Evolutionary conservation across 371 early-diverging fungal genomes (phyloP), one percentile per base, ranked within the genome.

Genomic region (Mucor irregularis): DNA sequence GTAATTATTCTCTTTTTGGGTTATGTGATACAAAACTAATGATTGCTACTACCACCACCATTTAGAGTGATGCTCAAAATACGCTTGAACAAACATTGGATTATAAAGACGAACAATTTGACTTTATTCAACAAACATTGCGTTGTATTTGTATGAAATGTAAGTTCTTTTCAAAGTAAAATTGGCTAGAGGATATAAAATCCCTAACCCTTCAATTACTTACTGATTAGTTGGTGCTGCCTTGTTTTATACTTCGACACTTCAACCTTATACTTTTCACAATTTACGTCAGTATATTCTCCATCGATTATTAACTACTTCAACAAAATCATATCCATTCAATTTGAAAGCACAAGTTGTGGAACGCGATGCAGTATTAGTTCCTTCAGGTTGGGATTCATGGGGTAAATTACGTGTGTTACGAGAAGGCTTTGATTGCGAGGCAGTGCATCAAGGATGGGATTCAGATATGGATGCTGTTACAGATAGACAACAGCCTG

Each of bases 371-470:
- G 76, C 82, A 8, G 89, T 94, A 9, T 74, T 92, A 58, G 88
- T 96, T 16, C 97, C 97, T 8, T 73, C 90, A 22, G 97, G 97
- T 19, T 96, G 96, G 97, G 97, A 96, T 63, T 87, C 91, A 30
- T 90, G 86, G 82, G 88, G 89, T 17, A 93, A 93, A 68, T 89
- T 96, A 40, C 74, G 81, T 22, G 83, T 89, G 16, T 62, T 93
- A 34, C 69, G 87, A 45, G 87, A 84, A 33, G 87, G 86, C 9
- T 95, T 94, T 56, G 86, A 89, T 51, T 87, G 87, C 48, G 75
- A 78, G 8, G 72, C 74, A 1, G 62, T 83, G 10, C 72, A 75
- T 40, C 58, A 71, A 1, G 86, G 84, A 0, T 90, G 88, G 88
- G 79, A 78, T 13, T 39, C 62, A 0, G 80, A 83, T 58, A 62